Evolutionary conservation across 345 rosid genomes (phyloP), one percentile per base, ranked within the genome.

Genomic region (Brassica carinata): DNA sequence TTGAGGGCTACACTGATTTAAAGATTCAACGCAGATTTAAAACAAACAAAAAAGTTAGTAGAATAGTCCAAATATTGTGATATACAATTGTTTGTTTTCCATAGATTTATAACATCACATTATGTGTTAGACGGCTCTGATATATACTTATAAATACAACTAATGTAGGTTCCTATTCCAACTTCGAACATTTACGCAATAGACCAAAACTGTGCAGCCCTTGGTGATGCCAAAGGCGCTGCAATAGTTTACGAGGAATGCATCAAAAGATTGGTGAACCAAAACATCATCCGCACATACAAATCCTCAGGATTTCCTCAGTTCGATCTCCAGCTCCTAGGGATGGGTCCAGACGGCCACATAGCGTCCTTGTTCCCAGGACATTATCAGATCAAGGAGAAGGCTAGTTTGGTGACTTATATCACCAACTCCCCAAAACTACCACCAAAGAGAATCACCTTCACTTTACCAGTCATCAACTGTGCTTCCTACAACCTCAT

Each of bases 281-380:
- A 7, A 63, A 74, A 82, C 45, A 83, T 86, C 38, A n/a, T 94
- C 40, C 79, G 71, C 3, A 62, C 69, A 33, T 89, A 85, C 33
- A 71, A 77, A 0, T 81, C 68, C 1, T 67, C 79, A 2, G 96
- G 93, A 43, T 79, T 91, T 17, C 98, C 99, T 0, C 89, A 87
- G 58, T 94, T 94, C n/a, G 97, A 92, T 79, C 89, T 92, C 73
- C 85, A 87, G 83, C 94, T 94, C 33, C 82, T 94, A 3, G 97
- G 98, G 4, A 88, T 92, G 90, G 97, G 98, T 31, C 97, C 94
- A 0, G 97, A 94, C 53, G 97, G 97, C 31, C 98, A 91, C 23
- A 87, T 94, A 64, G 98, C 98, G 4, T 92, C 97, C 3, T 78
- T 91, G 4, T 94, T 94, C 79, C 98, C 97, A 0, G 88, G 90